Base-by-base conservation (phyloP, 148 eudicot genomes). In the Fallopia convolvulus region DNA sequence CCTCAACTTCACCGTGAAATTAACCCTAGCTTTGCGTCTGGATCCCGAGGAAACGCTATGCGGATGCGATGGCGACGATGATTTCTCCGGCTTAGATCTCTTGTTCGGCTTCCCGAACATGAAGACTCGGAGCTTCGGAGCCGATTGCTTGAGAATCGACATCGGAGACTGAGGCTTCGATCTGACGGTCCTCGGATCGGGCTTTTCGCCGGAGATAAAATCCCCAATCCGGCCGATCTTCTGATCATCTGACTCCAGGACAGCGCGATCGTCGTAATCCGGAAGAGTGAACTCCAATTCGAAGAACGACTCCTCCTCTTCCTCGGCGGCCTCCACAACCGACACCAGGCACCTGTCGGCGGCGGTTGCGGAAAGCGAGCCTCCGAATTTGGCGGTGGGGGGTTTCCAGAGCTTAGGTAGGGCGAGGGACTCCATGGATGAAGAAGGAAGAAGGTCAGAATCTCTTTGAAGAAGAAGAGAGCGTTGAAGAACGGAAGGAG, bases 281-380 rank as follows among this genome's bases (percentile, higher is more conserved):
- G 87, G 86, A 9, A 81, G 81, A 2, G 89, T 79, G 78, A 92
- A 80, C 74, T 84, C 91, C 75, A 92, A 82, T 44, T 92, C 97
- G 77, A 92, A 89, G 82, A 88, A 90, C 1, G 97, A 90, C 21
- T 92, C 91, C 3, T 90, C 91, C 40, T 84, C 92, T 8, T 80
- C 80, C 56, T 83, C 87, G 41, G 30, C 53, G 3, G 42, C 42
- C 23, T 68, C 72, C 20, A 68, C 72, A 36, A 68, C 72, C 46
- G 72, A 36, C 72, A 68, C 46, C 44, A 68, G 46, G 4, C 72
- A 68, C 72, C 72, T 17, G 6, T 68, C 72, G 72, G 20, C 41
- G 70, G 70, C 40, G 15, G 70, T 8, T n/a, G 26, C 70, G 40
- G 70, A 63, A 18, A 63, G 70, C 9, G 70, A 56, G 63, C 11